These are phyloP conservation scores for Arbutus unedo DNA, from an alignment of 148 eudicot genomes.

Conservation along the genomic window DNA sequence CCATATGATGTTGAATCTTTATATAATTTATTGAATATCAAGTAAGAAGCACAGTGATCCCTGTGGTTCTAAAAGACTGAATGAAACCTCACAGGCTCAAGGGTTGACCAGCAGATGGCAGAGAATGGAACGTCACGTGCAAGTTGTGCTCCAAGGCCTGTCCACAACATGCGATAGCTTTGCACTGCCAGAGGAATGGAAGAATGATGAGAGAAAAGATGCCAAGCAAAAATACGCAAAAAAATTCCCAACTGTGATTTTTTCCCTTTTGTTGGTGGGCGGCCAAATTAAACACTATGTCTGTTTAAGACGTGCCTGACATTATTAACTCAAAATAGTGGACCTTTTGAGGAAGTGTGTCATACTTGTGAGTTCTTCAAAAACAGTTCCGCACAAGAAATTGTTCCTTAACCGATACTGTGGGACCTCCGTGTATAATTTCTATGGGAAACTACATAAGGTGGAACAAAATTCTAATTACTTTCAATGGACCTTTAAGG, in stretches of 20 bases:
- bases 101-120: constrained; percentile 87
- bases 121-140: constrained; percentile 96
- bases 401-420: not conserved
- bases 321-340: not conserved
- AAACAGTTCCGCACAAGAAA: not conserved
- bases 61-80: not conserved
- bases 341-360: not conserved
- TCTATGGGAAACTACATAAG: not conserved
- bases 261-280: not conserved
- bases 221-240: not conserved
- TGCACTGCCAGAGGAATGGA: constrained; percentile 36
- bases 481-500: not conserved
- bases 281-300: not conserved
- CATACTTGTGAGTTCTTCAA: not conserved
- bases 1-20: not conserved
- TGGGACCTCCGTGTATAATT: not conserved
- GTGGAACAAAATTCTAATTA: not conserved
- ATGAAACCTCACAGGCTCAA: constrained; percentile 68
- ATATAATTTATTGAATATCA: not conserved
- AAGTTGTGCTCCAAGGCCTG: constrained; percentile 93
- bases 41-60: not conserved
- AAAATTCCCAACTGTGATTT: not conserved
- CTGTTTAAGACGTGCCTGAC: not conserved
- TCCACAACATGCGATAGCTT: constrained; percentile 74
- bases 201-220: constrained; percentile 14